Conservation (phyloP, 495 filamentous ascomycete species). For the Amphirosellinia nigrospora region DNA sequence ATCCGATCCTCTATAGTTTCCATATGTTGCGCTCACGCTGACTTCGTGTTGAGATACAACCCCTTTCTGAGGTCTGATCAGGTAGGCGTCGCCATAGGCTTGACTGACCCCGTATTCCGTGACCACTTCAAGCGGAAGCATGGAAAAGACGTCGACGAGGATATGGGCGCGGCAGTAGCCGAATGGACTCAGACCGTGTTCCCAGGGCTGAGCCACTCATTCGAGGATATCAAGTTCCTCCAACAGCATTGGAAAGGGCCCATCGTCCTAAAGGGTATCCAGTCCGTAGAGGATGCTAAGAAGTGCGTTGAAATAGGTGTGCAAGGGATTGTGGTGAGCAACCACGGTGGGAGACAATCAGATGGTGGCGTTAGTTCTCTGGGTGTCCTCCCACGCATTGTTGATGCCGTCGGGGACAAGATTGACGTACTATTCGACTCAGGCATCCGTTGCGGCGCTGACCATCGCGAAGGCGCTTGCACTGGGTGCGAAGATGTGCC, state of each 20-base stretch:
- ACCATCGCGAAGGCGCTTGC: constrained; percentile 66
- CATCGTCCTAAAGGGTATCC: constrained; percentile 66
- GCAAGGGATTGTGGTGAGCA: constrained; percentile 62
- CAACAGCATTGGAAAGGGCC: constrained; percentile 50
- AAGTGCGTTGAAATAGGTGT: constrained; percentile 55
- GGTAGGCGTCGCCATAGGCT: constrained; percentile 35
- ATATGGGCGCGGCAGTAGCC: constrained; percentile 28
- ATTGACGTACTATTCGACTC: constrained; percentile 66
- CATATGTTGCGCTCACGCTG: not conserved
- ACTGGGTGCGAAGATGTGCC: constrained; percentile 64
- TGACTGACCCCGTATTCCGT: constrained; percentile 38
- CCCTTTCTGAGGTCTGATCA: constrained; percentile 36
- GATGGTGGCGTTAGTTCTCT: constrained; percentile 63
- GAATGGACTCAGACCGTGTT: constrained; percentile 35
- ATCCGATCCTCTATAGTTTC: not conserved
- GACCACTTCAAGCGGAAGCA: constrained; percentile 31
- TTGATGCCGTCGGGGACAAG: constrained; percentile 56
- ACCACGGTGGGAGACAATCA: constrained; percentile 67
- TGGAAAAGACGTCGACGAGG: constrained; percentile 10
- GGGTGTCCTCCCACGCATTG: constrained; percentile 57
- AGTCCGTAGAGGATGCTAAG: constrained; percentile 60
- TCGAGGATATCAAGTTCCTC: constrained; percentile 63
- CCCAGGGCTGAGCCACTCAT: constrained; percentile 29
- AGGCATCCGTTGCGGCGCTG: constrained; percentile 62
- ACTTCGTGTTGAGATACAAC: constrained; percentile 27